Evolutionary conservation across 1,284 basidiomycete species (phyloP).

Genomic region (Phellopilus nigrolimitatus): DNA sequence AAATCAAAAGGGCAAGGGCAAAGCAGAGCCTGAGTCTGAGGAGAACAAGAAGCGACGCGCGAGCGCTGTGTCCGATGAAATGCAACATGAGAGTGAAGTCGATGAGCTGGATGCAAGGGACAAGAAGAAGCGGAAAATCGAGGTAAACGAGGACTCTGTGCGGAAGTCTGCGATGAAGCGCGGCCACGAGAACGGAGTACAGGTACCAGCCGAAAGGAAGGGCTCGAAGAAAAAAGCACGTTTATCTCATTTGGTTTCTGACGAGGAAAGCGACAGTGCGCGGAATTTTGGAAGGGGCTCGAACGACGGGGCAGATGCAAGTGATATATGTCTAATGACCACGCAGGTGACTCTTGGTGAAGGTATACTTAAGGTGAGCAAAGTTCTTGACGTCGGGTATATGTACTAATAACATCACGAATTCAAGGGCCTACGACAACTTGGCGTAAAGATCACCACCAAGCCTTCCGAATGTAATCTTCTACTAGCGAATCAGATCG

Average conservation of each 20-base stretch:
- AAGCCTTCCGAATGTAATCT: conserved; percentile 70
- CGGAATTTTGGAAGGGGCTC: not conserved
- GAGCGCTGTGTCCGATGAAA: conserved; percentile 22
- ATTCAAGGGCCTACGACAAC: conserved; percentile 51
- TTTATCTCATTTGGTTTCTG: conserved; percentile 14
- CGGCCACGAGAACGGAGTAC: conserved; percentile 16
- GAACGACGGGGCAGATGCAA: conserved; percentile 2
- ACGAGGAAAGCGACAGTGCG: conserved; percentile 23
- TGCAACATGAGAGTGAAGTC: conserved; percentile 20
- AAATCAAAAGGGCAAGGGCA: conserved; percentile 21
- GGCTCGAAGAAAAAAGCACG: conserved; percentile 12
- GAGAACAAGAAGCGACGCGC: conserved; percentile 7
- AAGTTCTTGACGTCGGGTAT: not conserved
- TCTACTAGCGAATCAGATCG: conserved; percentile 59
- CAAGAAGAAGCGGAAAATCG: conserved; percentile 24
- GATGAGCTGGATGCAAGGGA: conserved; percentile 26
- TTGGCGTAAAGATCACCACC: conserved; percentile 60
- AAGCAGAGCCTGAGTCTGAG: conserved; percentile 21
- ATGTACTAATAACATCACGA: not conserved
- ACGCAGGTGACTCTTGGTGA: conserved; percentile 54
- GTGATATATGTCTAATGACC: conserved; percentile 37
- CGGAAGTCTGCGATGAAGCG: conserved; percentile 4
- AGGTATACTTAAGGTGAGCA: conserved; percentile 47
- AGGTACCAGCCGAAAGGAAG: conserved; percentile 17
- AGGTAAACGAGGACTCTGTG: conserved; percentile 19